Base-by-base conservation (phyloP, 306 rosid genomes). In the Sphenostylis stenocarpa region DNA sequence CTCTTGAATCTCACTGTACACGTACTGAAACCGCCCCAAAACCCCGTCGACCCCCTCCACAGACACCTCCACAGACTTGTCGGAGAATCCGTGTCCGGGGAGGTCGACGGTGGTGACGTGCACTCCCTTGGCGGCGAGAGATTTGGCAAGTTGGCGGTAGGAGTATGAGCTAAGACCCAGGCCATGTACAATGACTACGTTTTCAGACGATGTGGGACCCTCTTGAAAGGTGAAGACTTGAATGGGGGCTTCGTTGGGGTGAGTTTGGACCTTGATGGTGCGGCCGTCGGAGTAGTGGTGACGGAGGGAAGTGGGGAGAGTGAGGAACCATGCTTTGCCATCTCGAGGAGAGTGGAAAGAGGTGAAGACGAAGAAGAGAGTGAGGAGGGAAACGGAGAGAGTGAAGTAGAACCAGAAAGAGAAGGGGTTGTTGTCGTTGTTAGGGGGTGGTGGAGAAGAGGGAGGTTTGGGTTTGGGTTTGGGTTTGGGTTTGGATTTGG, bases 51-150 rank as follows among this genome's bases (percentile, higher is more conserved):
- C 43, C 28, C 83, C 89, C 28, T 88, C 92, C 3, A 77, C 85
- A 24, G 83, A 20, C 76, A 76, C 93, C 20, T 77, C 83, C 51
- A 66, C 70, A 0, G 93, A 81, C 39, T 92, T 95, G 56, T 95
- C 97, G 0, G 97, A 95, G 48, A 95, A 95, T 23, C 99, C 99
- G 56, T 88, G 85, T 4, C 97, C 97, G 0, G 99, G 99, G 5
- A 95, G 80, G 69, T 95, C 99, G 52, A 95, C 73, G 4, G 94
- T 88, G 33, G 82, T 64, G 3, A 70, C 96, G 23, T 58, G 90
- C 7, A 91, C 70, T 5, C 96, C 97, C 71, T 84, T 88, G 10
- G 86, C 31, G 7, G 81, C 79, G 1, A 95, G 67, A 15, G 82
- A 85, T 34, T 87, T 77, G 24, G 83, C 3, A 4, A 90, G 76